phyloP scores from a whole-genome alignment of 352 stramenopile genomes.

The Elongisporangium anandrum region DNA sequence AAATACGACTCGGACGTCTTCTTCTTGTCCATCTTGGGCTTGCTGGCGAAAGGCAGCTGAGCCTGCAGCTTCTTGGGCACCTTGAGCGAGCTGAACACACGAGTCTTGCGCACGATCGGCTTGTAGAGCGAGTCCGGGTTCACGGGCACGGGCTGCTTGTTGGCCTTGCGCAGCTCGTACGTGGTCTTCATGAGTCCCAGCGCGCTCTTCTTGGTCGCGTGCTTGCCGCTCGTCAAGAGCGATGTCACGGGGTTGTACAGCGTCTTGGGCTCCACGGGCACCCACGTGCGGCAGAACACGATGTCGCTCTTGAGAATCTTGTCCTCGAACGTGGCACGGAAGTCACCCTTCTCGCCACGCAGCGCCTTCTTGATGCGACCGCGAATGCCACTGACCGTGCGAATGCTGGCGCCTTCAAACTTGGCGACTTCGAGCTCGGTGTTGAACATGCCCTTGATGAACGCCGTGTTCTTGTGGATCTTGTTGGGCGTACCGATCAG shows the following conservation, averaged over 20 bases:
- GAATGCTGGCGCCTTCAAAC: conserved; percentile 96
- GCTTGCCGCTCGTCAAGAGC: conserved; percentile 48
- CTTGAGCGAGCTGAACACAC: conserved; percentile 92
- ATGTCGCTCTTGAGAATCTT: conserved; percentile 99
- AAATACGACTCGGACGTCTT: conserved; percentile 84
- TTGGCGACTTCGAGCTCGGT: conserved; percentile 94
- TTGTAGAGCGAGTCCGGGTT: conserved; percentile 99
- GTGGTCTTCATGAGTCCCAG: conserved; percentile 94
- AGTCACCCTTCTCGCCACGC: conserved; percentile 91
- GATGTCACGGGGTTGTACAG: conserved; percentile 99
- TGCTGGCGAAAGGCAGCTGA: conserved; percentile 95
- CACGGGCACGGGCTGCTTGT: conserved; percentile 93
- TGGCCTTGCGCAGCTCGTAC: conserved; percentile 92
- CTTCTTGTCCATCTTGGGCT: conserved; percentile 94
- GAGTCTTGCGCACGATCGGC: conserved; percentile 92
- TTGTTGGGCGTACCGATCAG: conserved; percentile 97
- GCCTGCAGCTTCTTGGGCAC: conserved; percentile 97
- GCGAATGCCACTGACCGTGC: conserved; percentile 98
- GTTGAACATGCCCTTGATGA: conserved; percentile 98
- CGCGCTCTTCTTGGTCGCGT: conserved; percentile 38
- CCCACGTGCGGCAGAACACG: conserved; percentile 99
- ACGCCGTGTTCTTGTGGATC: conserved; percentile 99
- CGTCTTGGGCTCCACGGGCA: conserved; percentile 96
- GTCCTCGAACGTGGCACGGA: conserved; percentile 99
- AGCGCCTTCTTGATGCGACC: conserved; percentile 97